phyloP scores from a whole-genome alignment of 2,329 filamentous ascomycete species.

The Kalmusia sp. region DNA sequence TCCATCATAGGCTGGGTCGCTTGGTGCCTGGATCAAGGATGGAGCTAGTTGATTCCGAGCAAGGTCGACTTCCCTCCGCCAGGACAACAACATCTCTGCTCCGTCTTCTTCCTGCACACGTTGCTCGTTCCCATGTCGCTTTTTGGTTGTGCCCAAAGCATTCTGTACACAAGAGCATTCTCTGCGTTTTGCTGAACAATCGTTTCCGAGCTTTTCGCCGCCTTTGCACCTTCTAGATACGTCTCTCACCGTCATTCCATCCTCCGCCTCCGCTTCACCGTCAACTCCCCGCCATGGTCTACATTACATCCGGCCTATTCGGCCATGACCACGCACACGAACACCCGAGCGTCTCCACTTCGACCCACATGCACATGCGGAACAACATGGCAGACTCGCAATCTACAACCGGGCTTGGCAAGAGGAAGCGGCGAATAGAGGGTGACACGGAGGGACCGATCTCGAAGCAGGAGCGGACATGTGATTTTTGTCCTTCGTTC shows the following conservation, averaged over 20 bases:
- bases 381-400: slow-evolving; percentile 30
- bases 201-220: slow-evolving; percentile 14
- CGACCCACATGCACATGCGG: slow-evolving; percentile 15
- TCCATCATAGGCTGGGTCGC: background rate
- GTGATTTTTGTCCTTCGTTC: background rate
- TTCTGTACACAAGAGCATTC: background rate
- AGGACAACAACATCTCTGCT: slow-evolving; percentile 20
- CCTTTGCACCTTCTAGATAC: slow-evolving; percentile 15
- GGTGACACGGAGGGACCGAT: slow-evolving; percentile 20
- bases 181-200: background rate
- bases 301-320: slow-evolving; percentile 47
- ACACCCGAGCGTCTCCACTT: slow-evolving; percentile 8
- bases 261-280: slow-evolving; percentile 17
- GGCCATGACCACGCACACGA: slow-evolving; percentile 24
- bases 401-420: slow-evolving; percentile 29
- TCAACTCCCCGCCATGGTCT: slow-evolving; percentile 36
- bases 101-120: slow-evolving; percentile 1
- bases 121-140: slow-evolving; percentile 6
- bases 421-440: slow-evolving; percentile 35
- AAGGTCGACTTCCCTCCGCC: slow-evolving; percentile 16
- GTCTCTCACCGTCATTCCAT: slow-evolving; percentile 10
- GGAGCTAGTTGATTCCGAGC: slow-evolving; percentile 29
- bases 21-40: slow-evolving; percentile 10
- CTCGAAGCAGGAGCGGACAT: slow-evolving; percentile 16
- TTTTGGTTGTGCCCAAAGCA: background rate